Conservation (phyloP, 2,329 filamentous ascomycete species). For the Phialemoniopsis sp. region DNA sequence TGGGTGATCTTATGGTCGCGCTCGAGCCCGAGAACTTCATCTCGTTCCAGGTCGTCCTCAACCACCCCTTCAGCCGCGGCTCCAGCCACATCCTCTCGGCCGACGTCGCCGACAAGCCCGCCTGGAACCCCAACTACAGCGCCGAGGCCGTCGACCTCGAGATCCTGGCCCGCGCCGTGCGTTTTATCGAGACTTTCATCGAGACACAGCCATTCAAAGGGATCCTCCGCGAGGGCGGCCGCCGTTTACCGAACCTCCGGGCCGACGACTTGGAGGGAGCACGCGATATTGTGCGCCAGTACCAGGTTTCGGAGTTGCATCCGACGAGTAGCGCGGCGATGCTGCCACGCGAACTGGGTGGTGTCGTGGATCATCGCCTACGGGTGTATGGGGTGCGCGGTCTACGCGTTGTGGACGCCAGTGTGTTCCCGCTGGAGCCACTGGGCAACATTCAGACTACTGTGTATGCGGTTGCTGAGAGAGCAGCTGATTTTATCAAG, state of each 20-base stretch:
- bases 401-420: slow-evolving; percentile 9
- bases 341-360: slow-evolving; percentile 5
- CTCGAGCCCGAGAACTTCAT: slow-evolving; percentile 39
- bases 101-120: slow-evolving; percentile 32
- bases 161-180: slow-evolving; percentile 9
- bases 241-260: slow-evolving; percentile 25
- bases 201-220: slow-evolving; percentile 33
- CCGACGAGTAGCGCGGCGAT: slow-evolving; percentile 38
- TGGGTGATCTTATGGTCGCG: slow-evolving; percentile 14
- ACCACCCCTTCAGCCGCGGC: slow-evolving; percentile 53
- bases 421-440: slow-evolving; percentile 7
- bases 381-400: slow-evolving; percentile 8
- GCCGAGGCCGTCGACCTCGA: slow-evolving; percentile 2
- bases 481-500: slow-evolving; percentile 8
- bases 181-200: slow-evolving; percentile 13
- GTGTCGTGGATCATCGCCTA: slow-evolving; percentile 5
- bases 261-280: slow-evolving; percentile 26
- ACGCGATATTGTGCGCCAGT: slow-evolving; percentile 25
- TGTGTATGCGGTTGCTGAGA: slow-evolving; percentile 9
- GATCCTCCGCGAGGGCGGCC: slow-evolving; percentile 33
- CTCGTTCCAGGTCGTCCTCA: slow-evolving; percentile 47
- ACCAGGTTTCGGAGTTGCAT: slow-evolving; percentile 37
- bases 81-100: slow-evolving; percentile 46
- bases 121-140: slow-evolving; percentile 51
- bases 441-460: slow-evolving; percentile 8